Evolutionary conservation across 2,329 filamentous ascomycete genomes (phyloP).

Genomic region (Trichophyton equinum): DNA sequence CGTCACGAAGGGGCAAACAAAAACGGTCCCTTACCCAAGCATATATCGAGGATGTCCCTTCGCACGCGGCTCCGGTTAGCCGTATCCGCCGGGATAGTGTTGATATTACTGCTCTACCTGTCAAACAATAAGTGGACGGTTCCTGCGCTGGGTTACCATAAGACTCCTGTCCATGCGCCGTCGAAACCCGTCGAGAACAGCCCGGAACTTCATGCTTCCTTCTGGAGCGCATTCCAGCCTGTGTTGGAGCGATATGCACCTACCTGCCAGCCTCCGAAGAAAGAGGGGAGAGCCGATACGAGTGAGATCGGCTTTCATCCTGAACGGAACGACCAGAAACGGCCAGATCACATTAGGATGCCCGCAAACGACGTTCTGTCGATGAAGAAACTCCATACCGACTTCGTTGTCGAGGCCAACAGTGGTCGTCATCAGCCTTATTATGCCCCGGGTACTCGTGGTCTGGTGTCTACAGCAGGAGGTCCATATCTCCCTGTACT

Average conservation of each 20-base stretch:
- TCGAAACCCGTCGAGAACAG: conserved; percentile 4
- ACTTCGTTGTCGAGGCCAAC: conserved; percentile 24
- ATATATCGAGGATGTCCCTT: not conserved
- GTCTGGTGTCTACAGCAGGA: conserved; percentile 31
- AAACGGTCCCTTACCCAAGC: not conserved
- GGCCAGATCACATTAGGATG: conserved; percentile 24
- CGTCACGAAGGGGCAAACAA: not conserved
- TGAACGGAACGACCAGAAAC: conserved; percentile 16
- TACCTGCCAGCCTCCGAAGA: conserved; percentile 19
- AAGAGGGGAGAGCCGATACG: conserved; percentile 18
- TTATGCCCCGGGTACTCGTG: conserved; percentile 17
- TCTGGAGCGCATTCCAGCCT: conserved; percentile 25
- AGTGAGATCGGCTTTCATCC: conserved; percentile 18
- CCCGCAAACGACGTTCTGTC: conserved; percentile 19
- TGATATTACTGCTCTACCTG: not conserved
- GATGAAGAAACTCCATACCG: conserved; percentile 25
- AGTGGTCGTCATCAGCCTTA: conserved; percentile 7
- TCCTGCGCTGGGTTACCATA: not conserved
- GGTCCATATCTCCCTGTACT: conserved; percentile 33
- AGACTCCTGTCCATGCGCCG: not conserved
- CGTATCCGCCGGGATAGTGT: not conserved
- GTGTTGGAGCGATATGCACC: conserved; percentile 23
- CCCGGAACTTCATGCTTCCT: conserved; percentile 17
- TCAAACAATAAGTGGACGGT: not conserved
- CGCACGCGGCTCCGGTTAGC: not conserved